phyloP scores from a whole-genome alignment of 768 basidiomycete species.

The Leccinum uliginosum region DNA sequence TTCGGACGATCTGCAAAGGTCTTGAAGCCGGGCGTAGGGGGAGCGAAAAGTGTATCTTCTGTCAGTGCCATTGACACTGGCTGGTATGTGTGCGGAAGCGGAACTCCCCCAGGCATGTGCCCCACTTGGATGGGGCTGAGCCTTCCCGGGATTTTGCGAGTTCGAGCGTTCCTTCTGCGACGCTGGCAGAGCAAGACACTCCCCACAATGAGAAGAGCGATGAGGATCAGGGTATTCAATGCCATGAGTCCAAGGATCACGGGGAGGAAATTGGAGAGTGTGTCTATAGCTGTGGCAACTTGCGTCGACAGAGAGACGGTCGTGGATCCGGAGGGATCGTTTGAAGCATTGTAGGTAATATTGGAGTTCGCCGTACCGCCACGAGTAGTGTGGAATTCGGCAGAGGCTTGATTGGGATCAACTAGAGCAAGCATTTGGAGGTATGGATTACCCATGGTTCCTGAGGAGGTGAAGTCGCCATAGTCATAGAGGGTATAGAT shows the following conservation, averaged over 20 bases:
- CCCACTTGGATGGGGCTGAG: slow-evolving; percentile 58
- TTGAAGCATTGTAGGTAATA: slow-evolving; percentile 59
- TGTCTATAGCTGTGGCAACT: slow-evolving; percentile 54
- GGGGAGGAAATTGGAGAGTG: slow-evolving; percentile 63
- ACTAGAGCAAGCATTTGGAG: slow-evolving; percentile 69
- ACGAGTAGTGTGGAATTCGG: slow-evolving; percentile 63
- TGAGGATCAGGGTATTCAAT: slow-evolving; percentile 68
- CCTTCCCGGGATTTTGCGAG: slow-evolving; percentile 39
- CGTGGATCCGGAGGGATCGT: slow-evolving; percentile 40
- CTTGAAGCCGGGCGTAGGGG: slow-evolving; percentile 58
- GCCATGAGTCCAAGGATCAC: slow-evolving; percentile 73
- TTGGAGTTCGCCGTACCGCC: slow-evolving; percentile 62
- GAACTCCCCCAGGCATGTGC: slow-evolving; percentile 20
- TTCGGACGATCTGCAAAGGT: slow-evolving; percentile 39
- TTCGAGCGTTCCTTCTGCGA: slow-evolving; percentile 33
- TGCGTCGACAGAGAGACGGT: slow-evolving; percentile 55
- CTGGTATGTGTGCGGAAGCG: slow-evolving; percentile 55
- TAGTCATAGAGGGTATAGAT: slow-evolving; percentile 83
- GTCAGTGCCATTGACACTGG: slow-evolving; percentile 58
- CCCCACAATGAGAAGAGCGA: slow-evolving; percentile 53
- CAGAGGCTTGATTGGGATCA: slow-evolving; percentile 64
- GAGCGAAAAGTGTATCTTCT: slow-evolving; percentile 45
- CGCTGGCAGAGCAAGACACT: slow-evolving; percentile 51
- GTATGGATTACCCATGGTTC: slow-evolving; percentile 71
- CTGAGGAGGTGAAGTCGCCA: slow-evolving; percentile 66